Percentiles rank a stretch among this genome's conserved stretches.
Conservation (phyloP, 352 stramenopile species). For the Globisporangium spinosum region DNA sequence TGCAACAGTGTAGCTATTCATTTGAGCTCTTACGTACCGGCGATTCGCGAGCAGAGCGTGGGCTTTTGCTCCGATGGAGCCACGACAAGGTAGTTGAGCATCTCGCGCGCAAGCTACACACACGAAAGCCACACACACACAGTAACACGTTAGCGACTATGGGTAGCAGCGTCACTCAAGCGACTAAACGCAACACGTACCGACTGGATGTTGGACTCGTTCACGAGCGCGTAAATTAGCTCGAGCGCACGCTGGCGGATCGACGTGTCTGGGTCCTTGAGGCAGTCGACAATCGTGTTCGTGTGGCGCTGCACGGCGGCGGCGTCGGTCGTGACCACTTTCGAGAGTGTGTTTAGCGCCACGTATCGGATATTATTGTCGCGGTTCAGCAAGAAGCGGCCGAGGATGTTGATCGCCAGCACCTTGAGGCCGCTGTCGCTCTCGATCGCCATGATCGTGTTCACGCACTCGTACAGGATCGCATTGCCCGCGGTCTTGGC, state of each 20-base stretch:
- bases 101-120: conserved; percentile 91
- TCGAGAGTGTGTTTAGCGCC: conserved; percentile 96
- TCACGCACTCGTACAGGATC: conserved; percentile 99
- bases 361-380: conserved; percentile 99
- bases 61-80: conserved; percentile 94
- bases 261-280: conserved; percentile 97
- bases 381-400: conserved; percentile 97
- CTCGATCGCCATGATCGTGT: conserved; percentile 98
- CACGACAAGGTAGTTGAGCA: conserved; percentile 99
- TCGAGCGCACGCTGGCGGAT: conserved; percentile 98
- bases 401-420: conserved; percentile 99
- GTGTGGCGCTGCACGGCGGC: conserved; percentile 96
- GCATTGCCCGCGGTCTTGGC: conserved; percentile 99
- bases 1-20: not conserved
- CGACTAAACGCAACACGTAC: conserved; percentile 24
- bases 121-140: not conserved
- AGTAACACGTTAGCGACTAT: not conserved
- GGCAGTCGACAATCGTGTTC: conserved; percentile 93
- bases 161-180: not conserved
- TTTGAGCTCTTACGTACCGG: conserved; percentile 45
- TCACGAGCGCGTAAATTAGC: conserved; percentile 98
- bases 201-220: conserved; percentile 94
- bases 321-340: conserved; percentile 88
- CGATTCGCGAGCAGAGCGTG: conserved; percentile 93
- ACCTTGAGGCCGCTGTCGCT: conserved; percentile 95